These are phyloP conservation scores for Lactarius akahatsu DNA, from an alignment of 768 basidiomycete species.

Conservation along the genomic window DNA sequence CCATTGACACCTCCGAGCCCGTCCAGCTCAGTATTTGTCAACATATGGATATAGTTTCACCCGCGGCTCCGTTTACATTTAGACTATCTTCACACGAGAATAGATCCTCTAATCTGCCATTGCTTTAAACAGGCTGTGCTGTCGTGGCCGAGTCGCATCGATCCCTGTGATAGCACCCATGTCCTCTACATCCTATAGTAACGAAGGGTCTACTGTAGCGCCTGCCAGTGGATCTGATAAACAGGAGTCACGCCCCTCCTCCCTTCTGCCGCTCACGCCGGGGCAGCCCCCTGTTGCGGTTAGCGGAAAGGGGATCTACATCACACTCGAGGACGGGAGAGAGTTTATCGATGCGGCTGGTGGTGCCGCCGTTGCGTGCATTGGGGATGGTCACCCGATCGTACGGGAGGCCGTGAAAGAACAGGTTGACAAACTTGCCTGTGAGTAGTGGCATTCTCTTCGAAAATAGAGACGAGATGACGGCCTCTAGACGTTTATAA, in stretches of 20 bases:
- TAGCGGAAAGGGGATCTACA: constrained; percentile 64
- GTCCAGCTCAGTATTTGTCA: background rate
- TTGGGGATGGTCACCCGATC: constrained; percentile 72
- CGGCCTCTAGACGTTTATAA: constrained; percentile 71
- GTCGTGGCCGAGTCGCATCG: background rate
- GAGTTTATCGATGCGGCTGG: constrained; percentile 77
- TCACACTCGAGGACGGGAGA: constrained; percentile 67
- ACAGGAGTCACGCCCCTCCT: constrained; percentile 23
- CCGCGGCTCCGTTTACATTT: background rate
- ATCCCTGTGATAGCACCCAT: background rate
- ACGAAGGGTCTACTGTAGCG: background rate
- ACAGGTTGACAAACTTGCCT: constrained; percentile 74
- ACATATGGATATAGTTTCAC: background rate
- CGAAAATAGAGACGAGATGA: background rate
- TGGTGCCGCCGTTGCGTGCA: constrained; percentile 78
- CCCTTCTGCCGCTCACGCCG: constrained; percentile 51
- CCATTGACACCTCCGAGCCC: background rate
- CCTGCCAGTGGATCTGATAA: background rate
- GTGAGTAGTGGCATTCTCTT: constrained; percentile 44
- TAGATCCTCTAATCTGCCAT: background rate
- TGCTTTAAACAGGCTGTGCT: background rate
- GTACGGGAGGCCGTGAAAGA: constrained; percentile 75
- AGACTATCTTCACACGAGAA: background rate
- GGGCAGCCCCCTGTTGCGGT: constrained; percentile 72
- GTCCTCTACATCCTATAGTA: background rate